Evolutionary conservation across 345 rosid species (phyloP).

Genomic region (Brassica carinata): DNA sequence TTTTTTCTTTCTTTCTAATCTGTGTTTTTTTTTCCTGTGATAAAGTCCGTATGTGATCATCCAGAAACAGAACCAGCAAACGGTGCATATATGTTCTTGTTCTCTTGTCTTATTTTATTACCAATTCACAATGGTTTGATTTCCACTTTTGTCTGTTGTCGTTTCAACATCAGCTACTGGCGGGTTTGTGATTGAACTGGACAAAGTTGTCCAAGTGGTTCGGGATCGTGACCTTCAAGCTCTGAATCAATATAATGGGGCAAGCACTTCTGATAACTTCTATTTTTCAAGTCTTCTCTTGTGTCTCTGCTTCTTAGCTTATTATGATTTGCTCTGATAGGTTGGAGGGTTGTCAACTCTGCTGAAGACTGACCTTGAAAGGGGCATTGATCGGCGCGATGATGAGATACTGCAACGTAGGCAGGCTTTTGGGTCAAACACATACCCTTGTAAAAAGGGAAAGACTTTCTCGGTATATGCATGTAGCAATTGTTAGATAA

Average conservation of each 20-base stretch:
- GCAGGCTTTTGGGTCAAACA: conserved; percentile 72
- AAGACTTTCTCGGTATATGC: conserved; percentile 63
- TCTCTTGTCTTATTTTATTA: too few relatives aligned
- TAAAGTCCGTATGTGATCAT: neutral
- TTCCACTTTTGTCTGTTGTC: neutral
- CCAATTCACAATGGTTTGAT: too few relatives aligned
- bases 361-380: conserved; percentile 56
- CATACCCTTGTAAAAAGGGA: conserved; percentile 71
- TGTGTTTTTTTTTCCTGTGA: neutral
- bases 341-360: conserved; percentile 53
- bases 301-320: neutral
- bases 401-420: conserved; percentile 55
- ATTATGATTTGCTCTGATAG: conserved; percentile 13
- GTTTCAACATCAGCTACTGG: neutral
- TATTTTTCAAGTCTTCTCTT: too few relatives aligned
- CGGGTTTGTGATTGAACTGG: conserved; percentile 56
- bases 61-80: neutral
- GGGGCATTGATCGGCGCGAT: conserved; percentile 55
- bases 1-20: neutral
- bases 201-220: conserved; percentile 58
- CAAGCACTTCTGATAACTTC: too few relatives aligned
- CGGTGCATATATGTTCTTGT: neutral
- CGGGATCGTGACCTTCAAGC: conserved; percentile 52
- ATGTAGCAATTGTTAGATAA: neutral
- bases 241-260: conserved; percentile 47